Evolutionary conservation across 306 rosid species (phyloP), one percentile per base, ranked within the genome.

Genomic region (Glycine latifolia): DNA sequence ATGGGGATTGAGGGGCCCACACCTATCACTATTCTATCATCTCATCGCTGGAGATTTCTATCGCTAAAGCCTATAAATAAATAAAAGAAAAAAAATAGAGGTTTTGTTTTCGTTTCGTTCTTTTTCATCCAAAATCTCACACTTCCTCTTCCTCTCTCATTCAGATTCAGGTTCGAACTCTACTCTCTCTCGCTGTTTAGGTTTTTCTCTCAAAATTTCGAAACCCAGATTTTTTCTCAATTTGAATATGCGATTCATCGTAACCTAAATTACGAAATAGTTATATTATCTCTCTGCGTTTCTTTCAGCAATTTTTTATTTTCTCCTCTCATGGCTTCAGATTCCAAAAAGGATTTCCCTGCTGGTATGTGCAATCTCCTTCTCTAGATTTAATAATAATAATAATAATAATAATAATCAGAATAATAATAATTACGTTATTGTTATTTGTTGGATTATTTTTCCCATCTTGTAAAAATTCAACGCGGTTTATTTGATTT

Each of bases 321-420:
- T 82, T 26, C 47, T 61, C 54, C 39, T 61, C 44, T 46, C 59
- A 93, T 92, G 97, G 96, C 94, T 80, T 91, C 97, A 2, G 80
- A 86, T 74, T 74, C 87, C 71, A 80, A 47, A 61, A 93, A 88
- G 89, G 94, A 93, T 86, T 62, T 61, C 53, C 91, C 91, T 39
- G 86, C 92, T 85, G 97, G 94, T 91, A 87, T 35, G 89, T 70
- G 3, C 8, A 0, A 8, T n/a, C 0, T 3, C 17, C 7, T 74
- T 79, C 12, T 58, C 10, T 71, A 3, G 26, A 31, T 31, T 1
- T 26, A 26, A 26, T 37, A 3, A 2, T 43, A 43, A 43, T 7
- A 43, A 20, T 20, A 1, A 20, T 20, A 20, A 20, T 20, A 0
- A 20, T 0, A 20, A 3, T 39, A 37, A 15, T 9, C 3, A 13